Base-by-base conservation (phyloP, 2,329 filamentous ascomycete genomes). In the Aschersonia sp. region DNA sequence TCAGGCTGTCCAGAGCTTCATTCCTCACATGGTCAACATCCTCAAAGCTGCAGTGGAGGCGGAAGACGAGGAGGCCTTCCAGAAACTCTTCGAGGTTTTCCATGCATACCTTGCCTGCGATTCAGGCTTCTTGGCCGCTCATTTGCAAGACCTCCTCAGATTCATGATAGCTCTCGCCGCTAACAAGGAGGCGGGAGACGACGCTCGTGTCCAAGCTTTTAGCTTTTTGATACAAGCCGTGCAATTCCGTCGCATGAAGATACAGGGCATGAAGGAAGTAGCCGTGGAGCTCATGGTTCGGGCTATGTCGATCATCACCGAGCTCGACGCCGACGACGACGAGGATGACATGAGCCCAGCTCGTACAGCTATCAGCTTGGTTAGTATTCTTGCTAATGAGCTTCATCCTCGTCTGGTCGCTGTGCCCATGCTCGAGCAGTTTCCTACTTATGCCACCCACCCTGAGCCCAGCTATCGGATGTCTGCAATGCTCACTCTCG, bases 11-110 rank as follows among this genome's bases (percentile, higher is more conserved):
- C 86, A 94, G 65, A 73, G 76, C 54, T 79, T 92, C 48, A 76
- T 97, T 51, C 90, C 92, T 9, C 70, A 79, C 58, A 92, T 97
- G 83, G 90, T 97, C 50, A 78, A 81, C 53, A 87, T 96, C 9
- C 75, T 97, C 55, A 92, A 95, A 74, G 76, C 82, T 53, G 79
- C 85, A 30, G 85, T 97, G 50, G 78, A 87, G 57, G 76, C 77
- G 49, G 77, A 78, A 49, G 85, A 96, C 57, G 89, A 96, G 57
- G 89, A 95, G 61, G 83, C 85, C 62, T 82, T 85, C 56, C 87
- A 90, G 72, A 82, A 90, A 61, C 80, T 87, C 30, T 98, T 97
- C 57, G 92, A 97, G 63, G 88, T 95, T 55, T 95, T 97, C 77
- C 92, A 97, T 71, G 92, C 87, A 46, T 82, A 96, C 58, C 78